Base-by-base conservation (phyloP, 2,329 filamentous ascomycete species). In the Epicoccum nigrum region DNA sequence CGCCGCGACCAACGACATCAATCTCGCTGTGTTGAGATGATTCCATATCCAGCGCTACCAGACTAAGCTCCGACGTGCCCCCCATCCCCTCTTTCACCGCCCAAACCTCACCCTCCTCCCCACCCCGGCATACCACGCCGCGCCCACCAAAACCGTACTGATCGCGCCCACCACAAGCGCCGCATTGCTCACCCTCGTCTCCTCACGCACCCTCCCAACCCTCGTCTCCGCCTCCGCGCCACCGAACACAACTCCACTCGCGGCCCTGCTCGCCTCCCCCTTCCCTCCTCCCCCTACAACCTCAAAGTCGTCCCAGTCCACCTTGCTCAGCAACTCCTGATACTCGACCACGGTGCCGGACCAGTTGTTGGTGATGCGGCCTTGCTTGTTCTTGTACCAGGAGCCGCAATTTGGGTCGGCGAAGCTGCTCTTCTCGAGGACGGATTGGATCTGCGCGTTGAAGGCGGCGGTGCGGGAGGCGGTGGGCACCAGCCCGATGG, bases 311-410 rank as follows among this genome's bases (percentile, higher is more conserved):
- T 70, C 70, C 71, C 76, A 80, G 17, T 76, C 55, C 0, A 82
- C 75, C 13, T 65, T 67, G 7, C 67, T 62, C 43, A 79, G 54
- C 54, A 72, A 55, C 41, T 79, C 72, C 67, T 85, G 83, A 62
- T 85, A 86, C 37, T 81, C 76, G 0, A 85, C 61, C 5, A 81
- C 83, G 0, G 77, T 83, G 1, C 79, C 74, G 4, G 67, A 67
- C 76, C 81, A 85, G 59, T 85, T 85, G 52, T 84, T 83, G 4
- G 81, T 84, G 56, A 85, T 82, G 31, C 75, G 56, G 0, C 82
- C 82, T 0, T 78, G 75, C 0, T 75, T 74, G 17, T 76, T 80
- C 70, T 84, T 84, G 61, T 85, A 85, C 82, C 83, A 85, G 37
- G 72, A 77, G 15, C 73, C 74, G 57, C 82, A 85, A 19, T 76